Evolutionary conservation across 768 basidiomycete genomes (phyloP).

Genomic region (Cystofilobasidium macerans): DNA sequence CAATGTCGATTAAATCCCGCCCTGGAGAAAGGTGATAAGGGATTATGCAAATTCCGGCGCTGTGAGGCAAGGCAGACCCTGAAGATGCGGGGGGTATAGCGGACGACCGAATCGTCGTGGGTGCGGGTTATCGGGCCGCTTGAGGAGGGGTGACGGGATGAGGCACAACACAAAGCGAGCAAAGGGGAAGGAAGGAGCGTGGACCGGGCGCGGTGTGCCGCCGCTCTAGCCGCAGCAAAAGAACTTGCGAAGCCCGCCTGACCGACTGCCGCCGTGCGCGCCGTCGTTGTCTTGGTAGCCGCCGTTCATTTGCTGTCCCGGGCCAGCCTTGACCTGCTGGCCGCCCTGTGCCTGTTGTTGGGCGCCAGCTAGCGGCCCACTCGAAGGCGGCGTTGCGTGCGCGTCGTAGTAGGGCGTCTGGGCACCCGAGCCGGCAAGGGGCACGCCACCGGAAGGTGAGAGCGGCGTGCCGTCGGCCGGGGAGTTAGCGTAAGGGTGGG

Average conservation of each 20-base stretch:
- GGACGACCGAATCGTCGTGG: neutral
- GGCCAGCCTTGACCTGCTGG: neutral
- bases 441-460: neutral
- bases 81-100: neutral
- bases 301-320: slow-evolving; percentile 23
- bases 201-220: neutral
- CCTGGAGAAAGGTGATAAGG: too few relatives aligned
- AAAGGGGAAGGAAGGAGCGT: neutral
- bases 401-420: slow-evolving; percentile 24
- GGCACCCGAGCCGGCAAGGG: neutral
- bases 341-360: slow-evolving; percentile 7
- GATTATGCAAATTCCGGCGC: too few relatives aligned
- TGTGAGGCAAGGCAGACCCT: too few relatives aligned
- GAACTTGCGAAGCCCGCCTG: slow-evolving; percentile 12
- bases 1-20: too few relatives aligned
- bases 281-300: slow-evolving; percentile 27
- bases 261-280: slow-evolving; percentile 5
- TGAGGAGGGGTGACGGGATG: neutral
- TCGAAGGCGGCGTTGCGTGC: slow-evolving; percentile 8
- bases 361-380: neutral
- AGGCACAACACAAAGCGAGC: neutral
- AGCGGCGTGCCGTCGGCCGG: neutral
- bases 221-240: slow-evolving; percentile 25
- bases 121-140: too few relatives aligned
- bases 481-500: neutral